Conservation (phyloP, 768 basidiomycete genomes). For the Leucosporidium yakuticum region DNA sequence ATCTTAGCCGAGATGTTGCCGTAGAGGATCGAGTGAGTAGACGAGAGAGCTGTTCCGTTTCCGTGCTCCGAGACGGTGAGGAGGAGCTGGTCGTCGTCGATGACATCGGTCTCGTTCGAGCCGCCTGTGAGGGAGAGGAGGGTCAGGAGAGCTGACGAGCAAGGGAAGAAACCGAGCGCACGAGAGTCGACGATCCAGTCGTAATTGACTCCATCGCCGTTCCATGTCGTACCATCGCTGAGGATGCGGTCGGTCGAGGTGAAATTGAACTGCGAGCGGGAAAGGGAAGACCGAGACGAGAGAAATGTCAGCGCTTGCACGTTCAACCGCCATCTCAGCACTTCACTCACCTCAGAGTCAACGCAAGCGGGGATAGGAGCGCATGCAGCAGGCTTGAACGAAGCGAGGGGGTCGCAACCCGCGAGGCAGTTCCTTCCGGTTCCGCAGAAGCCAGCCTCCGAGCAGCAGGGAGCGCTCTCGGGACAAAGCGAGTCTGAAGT, state of each 20-base stretch:
- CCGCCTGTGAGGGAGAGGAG: too few relatives aligned
- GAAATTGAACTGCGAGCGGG: conserved; percentile 1
- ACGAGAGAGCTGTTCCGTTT: conserved; percentile 41
- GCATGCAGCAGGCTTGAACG: conserved; percentile 12
- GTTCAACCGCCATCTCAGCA: background rate
- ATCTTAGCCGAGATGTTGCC: conserved; percentile 38
- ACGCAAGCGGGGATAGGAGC: conserved; percentile 15
- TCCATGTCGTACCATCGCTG: conserved; percentile 16
- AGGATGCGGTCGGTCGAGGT: conserved; percentile 1
- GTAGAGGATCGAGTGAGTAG: conserved; percentile 41
- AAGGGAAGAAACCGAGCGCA: background rate
- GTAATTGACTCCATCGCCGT: conserved; percentile 15
- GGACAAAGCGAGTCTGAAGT: background rate
- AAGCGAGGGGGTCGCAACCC: conserved; percentile 27
- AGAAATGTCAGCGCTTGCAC: background rate
- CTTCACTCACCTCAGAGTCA: conserved; percentile 3
- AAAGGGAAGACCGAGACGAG: too few relatives aligned
- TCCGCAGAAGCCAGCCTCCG: conserved; percentile 26
- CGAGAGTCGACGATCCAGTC: conserved; percentile 27
- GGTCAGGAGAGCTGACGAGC: too few relatives aligned
- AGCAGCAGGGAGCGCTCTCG: conserved; percentile 18
- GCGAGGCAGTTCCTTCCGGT: conserved; percentile 27
- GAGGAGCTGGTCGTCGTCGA: background rate
- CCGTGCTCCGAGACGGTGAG: conserved; percentile 8
- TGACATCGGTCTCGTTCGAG: background rate